A percentile compares a stretch with the other conserved stretches of the same genome.
Conservation (phyloP, 805 yeast species). For the Pichia kluyveri region DNA sequence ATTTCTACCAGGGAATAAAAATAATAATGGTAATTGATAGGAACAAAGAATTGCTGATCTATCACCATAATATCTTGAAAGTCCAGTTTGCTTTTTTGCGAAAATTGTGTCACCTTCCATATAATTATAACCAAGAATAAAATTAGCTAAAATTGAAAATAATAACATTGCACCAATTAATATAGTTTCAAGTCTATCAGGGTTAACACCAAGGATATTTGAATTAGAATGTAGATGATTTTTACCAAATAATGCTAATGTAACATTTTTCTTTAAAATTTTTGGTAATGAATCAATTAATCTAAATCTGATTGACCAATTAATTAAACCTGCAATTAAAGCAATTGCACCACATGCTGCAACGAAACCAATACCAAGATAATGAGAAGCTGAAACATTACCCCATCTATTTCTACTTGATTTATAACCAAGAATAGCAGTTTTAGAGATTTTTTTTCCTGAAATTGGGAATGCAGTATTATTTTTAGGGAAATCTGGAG, state of each 20-base stretch:
- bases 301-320: slow-evolving; percentile 30
- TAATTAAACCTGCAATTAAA: slow-evolving; percentile 31
- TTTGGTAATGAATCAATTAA: slow-evolving; percentile 13
- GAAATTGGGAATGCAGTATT: slow-evolving; percentile 30
- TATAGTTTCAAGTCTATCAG: slow-evolving; percentile 44
- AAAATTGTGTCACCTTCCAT: slow-evolving; percentile 17
- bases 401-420: slow-evolving; percentile 24
- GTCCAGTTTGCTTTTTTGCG: slow-evolving; percentile 12
- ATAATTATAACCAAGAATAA: slow-evolving; percentile 18
- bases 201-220: slow-evolving; percentile 27
- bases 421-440: slow-evolving; percentile 19
- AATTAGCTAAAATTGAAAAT: slow-evolving; percentile 12
- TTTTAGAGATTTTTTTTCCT: slow-evolving; percentile 14
- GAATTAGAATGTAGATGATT: slow-evolving; percentile 14
- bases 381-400: slow-evolving; percentile 33
- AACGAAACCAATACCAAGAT: slow-evolving; percentile 36
- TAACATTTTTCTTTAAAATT: slow-evolving; percentile 19
- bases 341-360: slow-evolving; percentile 42
- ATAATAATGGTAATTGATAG: slow-evolving; percentile 39
- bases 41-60: slow-evolving; percentile 44
- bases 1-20: slow-evolving; percentile 55
- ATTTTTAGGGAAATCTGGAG: slow-evolving; percentile 13
- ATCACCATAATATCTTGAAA: slow-evolving; percentile 33
- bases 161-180: slow-evolving; percentile 32
- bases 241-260: slow-evolving; percentile 16